A percentile compares a stretch with the other conserved stretches of the same genome.
phyloP scores from a whole-genome alignment of 345 rosid genomes.

The Iberis pinnata region DNA sequence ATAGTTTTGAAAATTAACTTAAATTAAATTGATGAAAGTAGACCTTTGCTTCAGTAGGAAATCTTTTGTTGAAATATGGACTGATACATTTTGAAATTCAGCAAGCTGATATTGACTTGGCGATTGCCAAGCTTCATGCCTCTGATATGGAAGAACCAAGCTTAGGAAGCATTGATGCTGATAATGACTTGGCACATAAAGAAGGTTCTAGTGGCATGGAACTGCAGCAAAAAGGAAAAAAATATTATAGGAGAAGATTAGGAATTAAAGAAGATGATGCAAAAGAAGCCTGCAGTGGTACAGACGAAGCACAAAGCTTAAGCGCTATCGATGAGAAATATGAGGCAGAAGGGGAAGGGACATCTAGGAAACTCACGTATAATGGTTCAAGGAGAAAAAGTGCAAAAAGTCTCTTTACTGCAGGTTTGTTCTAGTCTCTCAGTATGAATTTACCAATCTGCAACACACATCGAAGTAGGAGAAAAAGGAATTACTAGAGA shows the following conservation, averaged over 20 bases:
- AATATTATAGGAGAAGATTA: constrained; percentile 36
- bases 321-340: constrained; percentile 38
- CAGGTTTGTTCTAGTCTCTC: constrained; percentile 37
- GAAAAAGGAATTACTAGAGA: constrained; percentile 1
- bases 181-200: constrained; percentile 36
- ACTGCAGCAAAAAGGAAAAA: constrained; percentile 41
- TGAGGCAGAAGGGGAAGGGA: constrained; percentile 37
- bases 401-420: constrained; percentile 52
- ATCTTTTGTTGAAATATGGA: constrained; percentile 14
- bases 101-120: constrained; percentile 59
- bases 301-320: constrained; percentile 63
- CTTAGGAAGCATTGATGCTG: constrained; percentile 71
- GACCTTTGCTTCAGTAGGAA: constrained; percentile 6
- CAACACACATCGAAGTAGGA: constrained; percentile 18
- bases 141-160: constrained; percentile 66
- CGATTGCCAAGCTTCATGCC: constrained; percentile 52
- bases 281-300: constrained; percentile 85
- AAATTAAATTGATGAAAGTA: background rate
- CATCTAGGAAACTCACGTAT: constrained; percentile 31
- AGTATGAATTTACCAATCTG: constrained; percentile 9
- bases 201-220: constrained; percentile 36
- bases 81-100: constrained; percentile 33
- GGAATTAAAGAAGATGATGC: constrained; percentile 48
- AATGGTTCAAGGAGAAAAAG: constrained; percentile 47
- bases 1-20: constrained; percentile 5